A percentile compares a stretch with the other conserved stretches of the same genome.
Conservation (phyloP, 2,329 filamentous ascomycete genomes). For the Tolypocladium album region DNA sequence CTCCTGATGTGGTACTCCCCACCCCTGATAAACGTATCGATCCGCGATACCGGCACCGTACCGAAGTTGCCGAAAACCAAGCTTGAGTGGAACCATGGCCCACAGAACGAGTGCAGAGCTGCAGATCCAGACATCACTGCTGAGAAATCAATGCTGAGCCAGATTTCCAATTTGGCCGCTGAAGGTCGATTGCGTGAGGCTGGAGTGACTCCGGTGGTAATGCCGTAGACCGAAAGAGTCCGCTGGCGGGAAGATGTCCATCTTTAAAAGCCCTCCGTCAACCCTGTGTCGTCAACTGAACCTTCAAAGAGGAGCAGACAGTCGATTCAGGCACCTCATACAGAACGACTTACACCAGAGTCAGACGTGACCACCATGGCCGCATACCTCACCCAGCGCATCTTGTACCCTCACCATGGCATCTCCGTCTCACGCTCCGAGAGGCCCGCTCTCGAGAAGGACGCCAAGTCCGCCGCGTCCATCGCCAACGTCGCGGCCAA, state of each 20-base stretch:
- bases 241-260: background rate
- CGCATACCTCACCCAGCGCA: conserved; percentile 14
- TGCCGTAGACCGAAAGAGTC: no score
- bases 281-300: background rate
- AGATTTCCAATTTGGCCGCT: background rate
- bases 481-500: conserved; percentile 15
- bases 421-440: conserved; percentile 12
- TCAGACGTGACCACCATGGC: conserved; percentile 8
- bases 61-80: background rate
- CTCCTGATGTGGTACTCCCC: no score
- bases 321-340: background rate
- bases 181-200: background rate
- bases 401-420: conserved; percentile 15
- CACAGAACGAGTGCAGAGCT: background rate
- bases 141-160: background rate
- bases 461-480: conserved; percentile 10
- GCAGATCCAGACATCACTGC: background rate
- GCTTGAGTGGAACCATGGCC: background rate
- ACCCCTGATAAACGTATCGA: no score
- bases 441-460: conserved; percentile 11
- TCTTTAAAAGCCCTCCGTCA: background rate
- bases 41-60: background rate
- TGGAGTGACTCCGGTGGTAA: no score
- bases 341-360: background rate
- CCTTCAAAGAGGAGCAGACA: background rate